Percentiles rank a stretch among this genome's conserved stretches.
Evolutionary conservation across 768 basidiomycete species (phyloP).

Genomic region (Boletus rubroflammeus): DNA sequence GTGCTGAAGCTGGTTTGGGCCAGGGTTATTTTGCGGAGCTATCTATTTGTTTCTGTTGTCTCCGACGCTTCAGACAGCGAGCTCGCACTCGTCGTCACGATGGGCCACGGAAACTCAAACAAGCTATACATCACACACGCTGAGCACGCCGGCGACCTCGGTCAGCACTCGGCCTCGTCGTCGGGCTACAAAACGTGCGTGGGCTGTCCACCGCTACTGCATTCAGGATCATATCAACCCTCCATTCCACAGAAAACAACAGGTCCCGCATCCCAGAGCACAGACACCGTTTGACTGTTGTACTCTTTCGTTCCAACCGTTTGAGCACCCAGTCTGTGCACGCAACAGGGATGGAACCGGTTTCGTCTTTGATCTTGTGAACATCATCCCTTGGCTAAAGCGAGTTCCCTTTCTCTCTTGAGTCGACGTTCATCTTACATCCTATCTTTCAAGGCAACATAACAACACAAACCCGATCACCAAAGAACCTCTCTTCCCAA

Average conservation of each 20-base stretch:
- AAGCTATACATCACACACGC: slow-evolving; percentile 89
- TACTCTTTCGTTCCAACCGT: slow-evolving; percentile 86
- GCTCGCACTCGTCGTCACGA: slow-evolving; percentile 23
- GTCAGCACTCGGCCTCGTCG: slow-evolving; percentile 80
- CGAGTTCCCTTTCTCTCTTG: slow-evolving; percentile 33
- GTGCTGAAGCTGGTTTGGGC: slow-evolving; percentile 1
- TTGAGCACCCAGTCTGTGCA: slow-evolving; percentile 83
- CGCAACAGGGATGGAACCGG: slow-evolving; percentile 80
- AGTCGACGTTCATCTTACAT: slow-evolving; percentile 9
- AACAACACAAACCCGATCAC: slow-evolving; percentile 78
- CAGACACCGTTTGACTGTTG: slow-evolving; percentile 89
- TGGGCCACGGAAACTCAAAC: slow-evolving; percentile 85
- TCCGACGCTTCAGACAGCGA: background rate
- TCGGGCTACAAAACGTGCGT: slow-evolving; percentile 67
- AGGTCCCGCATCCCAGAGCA: slow-evolving; percentile 61
- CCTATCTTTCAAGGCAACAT: slow-evolving; percentile 56
- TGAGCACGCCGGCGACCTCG: slow-evolving; percentile 77
- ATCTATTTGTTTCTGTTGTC: slow-evolving; percentile 6
- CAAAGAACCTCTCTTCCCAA: slow-evolving; percentile 63
- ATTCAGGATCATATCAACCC: slow-evolving; percentile 3
- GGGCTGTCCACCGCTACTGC: slow-evolving; percentile 3
- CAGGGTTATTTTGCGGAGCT: too few species aligned
- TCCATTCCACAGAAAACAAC: slow-evolving; percentile 49
- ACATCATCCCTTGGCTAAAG: slow-evolving; percentile 96
- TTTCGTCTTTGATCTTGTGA: slow-evolving; percentile 81